These are phyloP conservation scores for Neurospora tetrasperma DNA, from an alignment of 495 filamentous ascomycete genomes.

Conservation along the genomic window DNA sequence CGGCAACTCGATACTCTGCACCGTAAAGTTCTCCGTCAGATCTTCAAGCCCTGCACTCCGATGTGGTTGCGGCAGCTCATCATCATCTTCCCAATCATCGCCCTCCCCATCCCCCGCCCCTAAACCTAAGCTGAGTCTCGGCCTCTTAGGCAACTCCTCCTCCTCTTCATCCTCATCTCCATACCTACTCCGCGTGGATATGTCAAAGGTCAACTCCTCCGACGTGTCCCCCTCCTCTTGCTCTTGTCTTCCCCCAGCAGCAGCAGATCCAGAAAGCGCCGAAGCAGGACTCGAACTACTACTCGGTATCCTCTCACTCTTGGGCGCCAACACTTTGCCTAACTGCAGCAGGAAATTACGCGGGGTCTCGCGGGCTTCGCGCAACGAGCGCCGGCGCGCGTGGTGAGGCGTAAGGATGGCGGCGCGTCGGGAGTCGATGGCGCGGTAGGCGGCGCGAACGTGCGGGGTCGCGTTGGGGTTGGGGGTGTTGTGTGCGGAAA, in stretches of 20 bases:
- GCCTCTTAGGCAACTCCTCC: slow-evolving; percentile 47
- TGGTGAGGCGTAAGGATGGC: slow-evolving; percentile 59
- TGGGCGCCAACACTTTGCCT: slow-evolving; percentile 54
- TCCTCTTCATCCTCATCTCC: slow-evolving; percentile 58
- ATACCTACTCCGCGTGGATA: not conserved
- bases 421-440: slow-evolving; percentile 60
- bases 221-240: not conserved
- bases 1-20: slow-evolving; percentile 58
- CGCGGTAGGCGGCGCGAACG: slow-evolving; percentile 51
- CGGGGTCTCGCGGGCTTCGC: slow-evolving; percentile 64
- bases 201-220: not conserved
- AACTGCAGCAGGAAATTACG: slow-evolving; percentile 59
- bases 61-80: slow-evolving; percentile 50
- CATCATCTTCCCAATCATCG: slow-evolving; percentile 30
- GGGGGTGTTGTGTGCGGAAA: slow-evolving; percentile 25
- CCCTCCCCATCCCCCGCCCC: slow-evolving; percentile 28
- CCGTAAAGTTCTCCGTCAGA: slow-evolving; percentile 48
- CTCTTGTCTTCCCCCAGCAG: too few species aligned
- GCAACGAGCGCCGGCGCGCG: slow-evolving; percentile 54
- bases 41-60: slow-evolving; percentile 55
- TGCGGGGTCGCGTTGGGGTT: slow-evolving; percentile 47
- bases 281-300: not conserved
- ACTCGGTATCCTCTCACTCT: slow-evolving; percentile 37
- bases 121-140: slow-evolving; percentile 53
- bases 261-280: too few species aligned